phyloP scores from a whole-genome alignment of 2,329 filamentous ascomycete species.

The Hirsutella rhossiliensis region DNA sequence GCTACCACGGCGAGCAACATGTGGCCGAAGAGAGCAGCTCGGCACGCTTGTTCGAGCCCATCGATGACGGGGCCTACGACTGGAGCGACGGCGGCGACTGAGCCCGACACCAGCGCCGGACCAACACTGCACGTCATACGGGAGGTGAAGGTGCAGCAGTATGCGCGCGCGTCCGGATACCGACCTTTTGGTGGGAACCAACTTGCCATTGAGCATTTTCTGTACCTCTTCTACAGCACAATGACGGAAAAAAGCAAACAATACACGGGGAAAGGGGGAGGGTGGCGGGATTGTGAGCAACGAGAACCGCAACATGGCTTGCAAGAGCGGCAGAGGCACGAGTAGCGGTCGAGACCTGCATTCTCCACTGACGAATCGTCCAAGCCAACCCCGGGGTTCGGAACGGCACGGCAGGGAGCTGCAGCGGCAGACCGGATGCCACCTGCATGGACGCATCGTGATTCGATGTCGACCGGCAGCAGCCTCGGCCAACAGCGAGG shows the following conservation, averaged over 20 bases:
- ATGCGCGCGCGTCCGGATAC: neutral
- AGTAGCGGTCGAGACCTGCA: too few species aligned
- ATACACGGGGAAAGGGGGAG: neutral
- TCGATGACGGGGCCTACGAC: neutral
- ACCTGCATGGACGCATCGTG: too few species aligned
- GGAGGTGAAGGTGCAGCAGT: neutral
- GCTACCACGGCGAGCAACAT: neutral
- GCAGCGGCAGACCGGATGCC: too few species aligned
- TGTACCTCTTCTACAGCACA: too few species aligned
- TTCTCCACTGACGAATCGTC: too few species aligned
- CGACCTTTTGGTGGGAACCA: neutral
- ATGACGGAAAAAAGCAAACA: neutral
- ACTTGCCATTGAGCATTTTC: neutral
- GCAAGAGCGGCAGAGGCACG: too few species aligned
- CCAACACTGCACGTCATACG: neutral
- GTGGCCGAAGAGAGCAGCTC: conserved; percentile 1
- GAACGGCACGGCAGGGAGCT: too few species aligned
- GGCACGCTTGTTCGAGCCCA: neutral
- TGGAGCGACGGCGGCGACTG: neutral
- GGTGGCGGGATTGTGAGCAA: neutral
- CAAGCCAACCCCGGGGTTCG: too few species aligned
- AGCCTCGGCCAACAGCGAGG: too few species aligned
- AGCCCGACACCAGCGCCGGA: neutral
- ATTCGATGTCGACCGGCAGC: too few species aligned
- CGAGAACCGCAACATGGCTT: too few species aligned